Evolutionary conservation across 345 rosid genomes (phyloP).

Genomic region (Ailanthus altissimus): DNA sequence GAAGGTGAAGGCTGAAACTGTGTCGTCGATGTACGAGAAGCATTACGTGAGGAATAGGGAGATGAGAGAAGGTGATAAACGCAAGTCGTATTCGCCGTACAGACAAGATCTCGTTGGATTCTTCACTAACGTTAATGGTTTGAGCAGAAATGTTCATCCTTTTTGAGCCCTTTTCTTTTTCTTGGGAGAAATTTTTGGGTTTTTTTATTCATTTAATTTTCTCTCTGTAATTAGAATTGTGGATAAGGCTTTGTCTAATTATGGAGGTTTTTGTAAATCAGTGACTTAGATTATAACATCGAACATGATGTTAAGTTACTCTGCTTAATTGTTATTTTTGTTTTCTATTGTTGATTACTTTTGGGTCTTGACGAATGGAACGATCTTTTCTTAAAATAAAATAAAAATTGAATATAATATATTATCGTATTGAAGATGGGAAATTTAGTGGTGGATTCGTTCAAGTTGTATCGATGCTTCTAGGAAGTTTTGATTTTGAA

Average conservation of each 20-base stretch:
- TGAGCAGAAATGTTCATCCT: conserved; percentile 75
- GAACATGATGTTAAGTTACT: background rate
- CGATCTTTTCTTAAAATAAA: too few species aligned
- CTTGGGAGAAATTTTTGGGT: background rate
- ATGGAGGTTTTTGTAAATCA: background rate
- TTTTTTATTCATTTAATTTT: background rate
- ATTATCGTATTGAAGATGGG: too few species aligned
- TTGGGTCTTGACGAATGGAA: too few species aligned
- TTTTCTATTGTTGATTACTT: too few species aligned
- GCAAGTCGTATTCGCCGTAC: conserved; percentile 68
- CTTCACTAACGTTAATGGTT: conserved; percentile 60
- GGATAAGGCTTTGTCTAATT: background rate
- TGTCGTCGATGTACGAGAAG: conserved; percentile 52
- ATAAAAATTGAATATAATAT: too few species aligned
- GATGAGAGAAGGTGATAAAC: conserved; percentile 50
- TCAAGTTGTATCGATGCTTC: too few species aligned
- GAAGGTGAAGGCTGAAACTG: conserved; percentile 31
- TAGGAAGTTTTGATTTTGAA: too few species aligned
- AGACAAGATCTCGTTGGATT: conserved; percentile 57
- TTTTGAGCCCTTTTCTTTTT: conserved; percentile 26
- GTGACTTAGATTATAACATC: background rate
- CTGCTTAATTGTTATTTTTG: background rate
- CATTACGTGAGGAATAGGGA: conserved; percentile 55
- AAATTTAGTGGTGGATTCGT: too few species aligned
- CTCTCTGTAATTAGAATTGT: background rate